Base-by-base conservation (phyloP, 495 filamentous ascomycete species). In the Penicillium alfredii region DNA sequence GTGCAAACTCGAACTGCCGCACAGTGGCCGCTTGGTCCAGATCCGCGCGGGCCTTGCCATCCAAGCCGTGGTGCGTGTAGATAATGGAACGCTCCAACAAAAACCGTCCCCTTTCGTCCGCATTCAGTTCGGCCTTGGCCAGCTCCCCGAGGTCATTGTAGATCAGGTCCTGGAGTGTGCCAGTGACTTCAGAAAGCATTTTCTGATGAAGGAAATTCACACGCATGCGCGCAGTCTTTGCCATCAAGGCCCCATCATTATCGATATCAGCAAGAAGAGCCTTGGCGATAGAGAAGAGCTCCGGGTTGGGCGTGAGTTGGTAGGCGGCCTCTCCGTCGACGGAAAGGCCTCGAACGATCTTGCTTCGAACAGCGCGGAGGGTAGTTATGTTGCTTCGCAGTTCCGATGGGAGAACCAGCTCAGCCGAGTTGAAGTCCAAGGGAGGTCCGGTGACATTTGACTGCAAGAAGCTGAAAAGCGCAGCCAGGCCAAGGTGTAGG, bases 381-480 rank as follows among this genome's bases (percentile, higher is more conserved):
- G 44, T 48, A 26, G 35, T 38, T 30, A 37, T 25, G 23, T 60
- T 47, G 28, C 58, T 40, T 38, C 55, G 57, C 15, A 67, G 42
- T 25, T 44, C 35, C 19, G 52, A 39, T 5, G 80, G 77, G 12
- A 90, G 60, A n/a, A 88, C 64, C 0, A 61, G 31, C 5, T 71
- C 56, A 2, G 69, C 61, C 5, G 76, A 62, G 26, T 53, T 56
- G 53, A 78, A 84, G 0, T 64, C 52, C n/a, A 86, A 63, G 1
- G 80, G 78, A 14, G 89, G 93, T 0, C 92, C 92, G 9, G 92
- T 96, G 33, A 96, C 84, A 57, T 87, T 97, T 1, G 80, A 80
- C 47, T 97, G 92, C 13, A 96, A 58, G 57, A 97, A 97, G n/a
- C 78, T 75, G 50, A 84, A 73, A 13, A 96, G 68, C 0, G 87